phyloP scores from a whole-genome alignment of 2,329 filamentous ascomycete species.

The Alternaria arborescens region DNA sequence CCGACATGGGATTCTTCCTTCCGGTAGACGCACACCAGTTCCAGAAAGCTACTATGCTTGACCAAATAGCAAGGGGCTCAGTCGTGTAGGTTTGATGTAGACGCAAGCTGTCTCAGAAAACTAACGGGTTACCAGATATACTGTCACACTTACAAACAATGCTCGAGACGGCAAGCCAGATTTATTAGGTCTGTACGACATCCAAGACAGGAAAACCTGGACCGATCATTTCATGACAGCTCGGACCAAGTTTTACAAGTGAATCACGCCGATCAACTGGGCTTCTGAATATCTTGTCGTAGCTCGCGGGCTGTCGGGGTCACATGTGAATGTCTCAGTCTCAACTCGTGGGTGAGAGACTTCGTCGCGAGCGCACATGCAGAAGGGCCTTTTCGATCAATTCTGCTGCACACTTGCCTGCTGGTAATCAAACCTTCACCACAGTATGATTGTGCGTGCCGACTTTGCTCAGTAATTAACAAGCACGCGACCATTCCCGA shows the following conservation, averaged over 20 bases:
- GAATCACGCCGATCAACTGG: background rate
- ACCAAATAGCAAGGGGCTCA: constrained; percentile 38
- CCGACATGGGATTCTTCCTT: constrained; percentile 22
- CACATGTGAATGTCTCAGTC: background rate
- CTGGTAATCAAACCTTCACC: background rate
- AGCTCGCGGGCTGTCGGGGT: background rate
- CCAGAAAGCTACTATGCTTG: constrained; percentile 37
- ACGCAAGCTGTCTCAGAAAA: background rate
- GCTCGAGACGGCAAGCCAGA: constrained; percentile 21
- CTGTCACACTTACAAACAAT: constrained; percentile 30
- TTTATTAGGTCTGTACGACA: constrained; percentile 27
- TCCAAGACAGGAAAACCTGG: constrained; percentile 32
- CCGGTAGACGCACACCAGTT: constrained; percentile 27
- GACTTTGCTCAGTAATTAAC: background rate
- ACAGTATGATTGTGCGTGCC: background rate
- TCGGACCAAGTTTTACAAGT: background rate
- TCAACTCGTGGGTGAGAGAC: background rate
- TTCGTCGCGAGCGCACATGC: background rate
- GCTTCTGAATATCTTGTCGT: background rate
- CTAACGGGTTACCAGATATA: constrained; percentile 22
- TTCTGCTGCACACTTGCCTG: background rate
- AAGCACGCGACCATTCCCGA: background rate
- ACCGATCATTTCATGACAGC: constrained; percentile 19
- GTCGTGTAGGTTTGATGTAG: constrained; percentile 13
- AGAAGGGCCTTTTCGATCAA: background rate